Base-by-base conservation (phyloP, 1,139 yeast species). In the Magnusiomyces tetraspermus region DNA sequence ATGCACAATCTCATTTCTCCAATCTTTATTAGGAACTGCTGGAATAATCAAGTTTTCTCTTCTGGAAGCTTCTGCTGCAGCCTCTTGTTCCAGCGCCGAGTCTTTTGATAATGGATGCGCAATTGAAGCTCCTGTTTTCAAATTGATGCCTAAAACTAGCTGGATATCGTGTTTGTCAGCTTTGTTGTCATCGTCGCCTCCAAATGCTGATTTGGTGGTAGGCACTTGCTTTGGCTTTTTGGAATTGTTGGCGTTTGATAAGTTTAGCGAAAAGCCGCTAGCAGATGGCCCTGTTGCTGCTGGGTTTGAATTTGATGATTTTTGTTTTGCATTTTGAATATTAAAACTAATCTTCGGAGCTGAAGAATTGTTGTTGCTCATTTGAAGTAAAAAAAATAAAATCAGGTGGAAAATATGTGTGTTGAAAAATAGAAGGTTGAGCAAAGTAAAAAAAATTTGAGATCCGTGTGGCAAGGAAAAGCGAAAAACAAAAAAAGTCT, bases 11-110 rank as follows among this genome's bases (percentile, higher is more conserved):
- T 57, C 57, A 26, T 57, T 58, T 46, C 61, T 58, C 70, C 71
- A 68, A 51, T 63, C 61, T n/a, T 51, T 46, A 48, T 69, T 68
- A 0, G 70, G 66, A 1, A 54, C 53, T n/a, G 63, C 61, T 11
- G 57, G 53, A 4, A 68, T 67, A 3, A 66, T 64, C 8, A 64
- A 56, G 23, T 54, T 59, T 19, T 55, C 46, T 23, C 55, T 53
- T 22, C 17, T 28, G 11, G n/a, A n/a, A n/a, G n/a, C n/a, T n/a
- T n/a, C n/a, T n/a, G n/a, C n/a, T n/a, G n/a, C n/a, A n/a, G n/a
- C n/a, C n/a, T 28, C 33, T 28, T 6, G 33, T 38, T 53, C 37
- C 8, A 5, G 19, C 19, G 8, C 19, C 17, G 40, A 10, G 17
- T n/a, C 17, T 36, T 10, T n/a, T 10, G 15, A 5, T 10, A 17